Evolutionary conservation across 2,329 filamentous ascomycete species (phyloP).

Genomic region (Hypoxylon sp.): DNA sequence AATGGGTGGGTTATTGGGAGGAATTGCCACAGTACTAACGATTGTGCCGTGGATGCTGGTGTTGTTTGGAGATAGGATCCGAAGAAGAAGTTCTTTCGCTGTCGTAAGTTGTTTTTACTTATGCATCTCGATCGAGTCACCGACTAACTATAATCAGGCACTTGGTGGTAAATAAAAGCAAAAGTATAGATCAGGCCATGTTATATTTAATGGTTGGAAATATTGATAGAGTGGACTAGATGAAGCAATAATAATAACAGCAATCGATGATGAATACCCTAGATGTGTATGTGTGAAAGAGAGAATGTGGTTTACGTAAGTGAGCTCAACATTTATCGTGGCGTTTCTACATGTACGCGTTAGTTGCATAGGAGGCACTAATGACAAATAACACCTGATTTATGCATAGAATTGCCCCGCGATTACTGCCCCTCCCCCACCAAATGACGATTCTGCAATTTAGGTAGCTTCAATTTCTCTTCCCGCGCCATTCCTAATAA

Average conservation of each 20-base stretch:
- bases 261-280: no score
- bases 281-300: no score
- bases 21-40: slow-evolving; percentile 72
- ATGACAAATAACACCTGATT: neutral
- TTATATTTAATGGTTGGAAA: no score
- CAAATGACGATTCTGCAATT: slow-evolving; percentile 7
- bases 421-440: neutral
- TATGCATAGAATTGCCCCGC: neutral
- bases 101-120: slow-evolving; percentile 54
- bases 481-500: neutral
- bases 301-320: no score
- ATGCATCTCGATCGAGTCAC: neutral
- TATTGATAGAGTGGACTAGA: no score
- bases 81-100: slow-evolving; percentile 80
- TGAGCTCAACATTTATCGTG: no score
- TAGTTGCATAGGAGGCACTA: no score
- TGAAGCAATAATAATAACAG: no score
- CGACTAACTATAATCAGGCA: slow-evolving; percentile 13
- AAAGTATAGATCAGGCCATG: no score
- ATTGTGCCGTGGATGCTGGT: slow-evolving; percentile 88
- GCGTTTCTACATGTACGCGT: neutral
- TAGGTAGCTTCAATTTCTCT: no score
- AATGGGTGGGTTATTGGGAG: slow-evolving; percentile 79
- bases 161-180: slow-evolving; percentile 19
- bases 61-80: slow-evolving; percentile 79